phyloP scores from a whole-genome alignment of 768 basidiomycete species.

The Suillus subaureus region DNA sequence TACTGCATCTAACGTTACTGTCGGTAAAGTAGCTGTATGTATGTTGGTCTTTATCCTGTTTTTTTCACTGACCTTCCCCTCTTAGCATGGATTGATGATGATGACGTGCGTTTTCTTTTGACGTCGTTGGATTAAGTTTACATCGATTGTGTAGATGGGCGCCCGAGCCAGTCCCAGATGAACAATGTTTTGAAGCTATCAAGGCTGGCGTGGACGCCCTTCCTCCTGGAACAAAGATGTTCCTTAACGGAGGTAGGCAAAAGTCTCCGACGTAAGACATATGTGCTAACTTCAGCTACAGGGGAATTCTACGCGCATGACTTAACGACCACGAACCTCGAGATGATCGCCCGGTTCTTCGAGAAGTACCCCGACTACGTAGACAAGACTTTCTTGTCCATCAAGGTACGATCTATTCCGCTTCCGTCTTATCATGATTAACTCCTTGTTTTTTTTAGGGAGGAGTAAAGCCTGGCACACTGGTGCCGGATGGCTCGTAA shows the following conservation, averaged over 20 bases:
- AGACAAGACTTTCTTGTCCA: slow-evolving; percentile 38
- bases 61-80: neutral
- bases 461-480: slow-evolving; percentile 12
- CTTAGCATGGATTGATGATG: slow-evolving; percentile 52
- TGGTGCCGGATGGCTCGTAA: slow-evolving; percentile 19
- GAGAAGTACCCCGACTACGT: slow-evolving; percentile 39
- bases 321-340: slow-evolving; percentile 44
- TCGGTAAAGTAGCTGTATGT: slow-evolving; percentile 6
- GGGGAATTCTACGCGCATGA: slow-evolving; percentile 62
- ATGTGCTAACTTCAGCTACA: slow-evolving; percentile 12
- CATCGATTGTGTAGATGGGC: slow-evolving; percentile 39
- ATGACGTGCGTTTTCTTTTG: slow-evolving; percentile 43
- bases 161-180: slow-evolving; percentile 50
- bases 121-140: neutral
- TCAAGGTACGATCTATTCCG: slow-evolving; percentile 25
- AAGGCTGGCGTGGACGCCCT: slow-evolving; percentile 49
- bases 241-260: slow-evolving; percentile 50
- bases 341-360: slow-evolving; percentile 53
- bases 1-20: neutral
- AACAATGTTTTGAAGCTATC: slow-evolving; percentile 63
- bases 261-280: neutral
- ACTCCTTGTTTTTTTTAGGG: slow-evolving; percentile 19
- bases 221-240: slow-evolving; percentile 46
- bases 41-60: neutral
- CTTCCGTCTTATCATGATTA: neutral